Percentiles rank a stretch among this genome's conserved stretches.
Conservation (phyloP, 2,329 filamentous ascomycete species). For the Paecilomyces dactylethromorphus region DNA sequence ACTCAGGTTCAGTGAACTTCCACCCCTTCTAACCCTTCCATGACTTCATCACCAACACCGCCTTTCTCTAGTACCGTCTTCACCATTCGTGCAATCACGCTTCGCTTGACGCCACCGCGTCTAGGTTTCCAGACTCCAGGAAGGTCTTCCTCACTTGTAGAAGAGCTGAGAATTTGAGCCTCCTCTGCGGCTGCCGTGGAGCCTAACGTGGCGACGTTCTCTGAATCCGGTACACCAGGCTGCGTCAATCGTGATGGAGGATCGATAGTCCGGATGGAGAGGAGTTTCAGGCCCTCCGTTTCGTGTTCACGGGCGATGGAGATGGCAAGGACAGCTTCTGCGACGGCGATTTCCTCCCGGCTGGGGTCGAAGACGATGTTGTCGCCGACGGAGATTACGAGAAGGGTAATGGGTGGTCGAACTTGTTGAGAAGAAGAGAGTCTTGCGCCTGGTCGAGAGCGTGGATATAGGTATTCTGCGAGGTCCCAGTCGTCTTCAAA, state of each 20-base stretch:
- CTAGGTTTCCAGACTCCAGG: constrained; percentile 78
- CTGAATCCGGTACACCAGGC: constrained; percentile 60
- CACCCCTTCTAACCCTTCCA: constrained; percentile 66
- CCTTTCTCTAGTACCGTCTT: constrained; percentile 68
- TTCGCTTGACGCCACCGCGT: constrained; percentile 72
- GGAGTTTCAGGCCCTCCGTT: constrained; percentile 50
- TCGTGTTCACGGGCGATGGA: constrained; percentile 53
- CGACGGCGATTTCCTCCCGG: constrained; percentile 86
- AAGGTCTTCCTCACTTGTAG: constrained; percentile 53
- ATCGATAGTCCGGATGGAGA: constrained; percentile 67
- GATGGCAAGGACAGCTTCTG: constrained; percentile 80
- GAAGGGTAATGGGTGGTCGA: constrained; percentile 78
- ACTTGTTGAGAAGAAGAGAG: constrained; percentile 24
- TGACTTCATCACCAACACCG: constrained; percentile 78
- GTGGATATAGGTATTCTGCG: constrained; percentile 68
- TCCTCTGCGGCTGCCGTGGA: constrained; percentile 34
- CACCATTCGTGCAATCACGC: constrained; percentile 66
- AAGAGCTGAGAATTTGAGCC: constrained; percentile 35
- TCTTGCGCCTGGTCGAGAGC: constrained; percentile 21
- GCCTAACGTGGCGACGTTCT: constrained; percentile 50
- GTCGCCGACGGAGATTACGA: constrained; percentile 77
- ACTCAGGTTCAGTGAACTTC: constrained; percentile 50
- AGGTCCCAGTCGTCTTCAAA: constrained; percentile 98
- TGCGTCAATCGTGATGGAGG: constrained; percentile 67
- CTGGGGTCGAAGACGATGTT: constrained; percentile 94